Conservation (phyloP, 1,284 basidiomycete genomes). For the Ganoderma meredithae region DNA sequence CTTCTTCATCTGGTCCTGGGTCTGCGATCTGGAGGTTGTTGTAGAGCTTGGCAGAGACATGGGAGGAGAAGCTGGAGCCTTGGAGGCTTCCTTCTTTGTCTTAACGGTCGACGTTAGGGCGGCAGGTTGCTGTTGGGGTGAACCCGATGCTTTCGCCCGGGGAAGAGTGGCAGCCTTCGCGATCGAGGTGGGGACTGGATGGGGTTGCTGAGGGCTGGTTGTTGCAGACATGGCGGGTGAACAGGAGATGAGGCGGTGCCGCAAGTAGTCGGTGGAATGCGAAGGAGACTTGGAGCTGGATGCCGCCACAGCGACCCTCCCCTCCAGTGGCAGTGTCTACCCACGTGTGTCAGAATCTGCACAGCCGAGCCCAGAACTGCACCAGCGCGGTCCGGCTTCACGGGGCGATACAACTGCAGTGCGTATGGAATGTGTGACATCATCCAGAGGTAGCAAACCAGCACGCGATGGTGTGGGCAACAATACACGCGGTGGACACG, state of each 20-base stretch:
- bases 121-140: constrained; percentile 19
- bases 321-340: constrained; percentile 29
- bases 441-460: not conserved
- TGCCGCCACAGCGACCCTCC: constrained; percentile 18
- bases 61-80: constrained; percentile 23
- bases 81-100: constrained; percentile 36
- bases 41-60: constrained; percentile 20
- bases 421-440: not conserved
- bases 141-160: constrained; percentile 20
- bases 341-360: not conserved
- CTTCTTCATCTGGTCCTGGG: constrained; percentile 56
- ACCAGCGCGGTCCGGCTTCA: not conserved
- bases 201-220: constrained; percentile 23
- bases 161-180: constrained; percentile 17
- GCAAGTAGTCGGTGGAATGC: constrained; percentile 15
- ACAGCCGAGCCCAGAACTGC: not conserved
- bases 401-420: not conserved
- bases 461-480: constrained; percentile 17
- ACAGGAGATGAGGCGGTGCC: constrained; percentile 17
- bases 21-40: constrained; percentile 10
- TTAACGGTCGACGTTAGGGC: constrained; percentile 27
- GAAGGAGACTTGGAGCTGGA: constrained; percentile 7
- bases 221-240: constrained; percentile 29
- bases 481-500: not conserved
- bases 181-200: constrained; percentile 13